Conservation (phyloP, 1,139 yeast genomes). For the Zygoascus hellenicus region DNA sequence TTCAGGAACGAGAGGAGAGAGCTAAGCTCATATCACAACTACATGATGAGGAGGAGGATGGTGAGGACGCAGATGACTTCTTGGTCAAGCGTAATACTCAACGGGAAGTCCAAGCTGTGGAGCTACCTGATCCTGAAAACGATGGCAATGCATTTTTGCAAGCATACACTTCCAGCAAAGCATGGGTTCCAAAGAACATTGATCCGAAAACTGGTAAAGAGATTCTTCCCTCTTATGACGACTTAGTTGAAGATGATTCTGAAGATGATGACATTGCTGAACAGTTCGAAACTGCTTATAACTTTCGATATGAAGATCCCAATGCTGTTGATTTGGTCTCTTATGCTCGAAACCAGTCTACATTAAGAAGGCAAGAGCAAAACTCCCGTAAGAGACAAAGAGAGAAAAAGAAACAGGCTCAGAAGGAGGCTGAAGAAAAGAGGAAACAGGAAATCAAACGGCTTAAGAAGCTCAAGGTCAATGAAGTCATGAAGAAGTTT, state of each 20-base stretch:
- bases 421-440: conserved; percentile 47
- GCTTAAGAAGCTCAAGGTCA: conserved; percentile 69
- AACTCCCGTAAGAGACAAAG: conserved; percentile 77
- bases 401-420: conserved; percentile 58
- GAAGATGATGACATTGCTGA: conserved; percentile 91
- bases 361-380: conserved; percentile 74
- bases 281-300: conserved; percentile 83
- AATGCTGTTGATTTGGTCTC: conserved; percentile 85
- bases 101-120: conserved; percentile 30
- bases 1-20: conserved; percentile 73
- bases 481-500: conserved; percentile 71
- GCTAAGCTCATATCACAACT: conserved; percentile 68
- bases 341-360: conserved; percentile 95
- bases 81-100: conserved; percentile 51
- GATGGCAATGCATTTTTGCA: conserved; percentile 65
- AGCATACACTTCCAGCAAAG: conserved; percentile 67
- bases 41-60: conserved; percentile 44
- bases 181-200: conserved; percentile 74
- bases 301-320: conserved; percentile 91
- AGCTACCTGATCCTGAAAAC: conserved; percentile 65
- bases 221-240: conserved; percentile 47
- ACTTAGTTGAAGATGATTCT: conserved; percentile 54
- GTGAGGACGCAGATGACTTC: conserved; percentile 46
- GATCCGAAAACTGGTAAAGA: conserved; percentile 44
- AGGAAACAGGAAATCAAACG: conserved; percentile 60